phyloP scores from a whole-genome alignment of 176 grass and related monocot species.

The Avena sativa region DNA sequence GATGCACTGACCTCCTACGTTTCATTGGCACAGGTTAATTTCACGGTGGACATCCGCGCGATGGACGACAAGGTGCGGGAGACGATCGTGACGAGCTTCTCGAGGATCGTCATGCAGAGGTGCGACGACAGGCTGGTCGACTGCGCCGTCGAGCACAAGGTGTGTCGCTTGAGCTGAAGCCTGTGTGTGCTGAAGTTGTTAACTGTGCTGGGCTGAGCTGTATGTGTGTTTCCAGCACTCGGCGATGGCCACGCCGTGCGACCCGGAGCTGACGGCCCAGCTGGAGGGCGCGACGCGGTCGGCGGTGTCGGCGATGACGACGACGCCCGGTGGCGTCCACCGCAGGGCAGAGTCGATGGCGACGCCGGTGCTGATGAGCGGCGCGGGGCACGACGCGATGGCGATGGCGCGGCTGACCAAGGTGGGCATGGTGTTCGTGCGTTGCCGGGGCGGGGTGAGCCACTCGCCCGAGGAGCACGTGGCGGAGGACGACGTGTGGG shows the following conservation, averaged over 20 bases:
- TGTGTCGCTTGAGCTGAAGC: not conserved
- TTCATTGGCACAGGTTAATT: conserved; percentile 77
- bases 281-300: conserved; percentile 64
- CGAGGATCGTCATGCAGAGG: conserved; percentile 60
- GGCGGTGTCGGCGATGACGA: conserved; percentile 44
- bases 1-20: too few relatives aligned
- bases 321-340: not conserved
- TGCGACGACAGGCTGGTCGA: conserved; percentile 76
- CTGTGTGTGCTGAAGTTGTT: too few relatives aligned
- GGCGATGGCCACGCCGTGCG: conserved; percentile 65
- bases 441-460: conserved; percentile 80
- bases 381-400: conserved; percentile 96
- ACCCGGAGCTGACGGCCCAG: conserved; percentile 61
- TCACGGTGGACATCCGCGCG: conserved; percentile 88
- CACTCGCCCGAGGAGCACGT: conserved; percentile 94
- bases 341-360: conserved; percentile 11
- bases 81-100: conserved; percentile 79
- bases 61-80: conserved; percentile 77
- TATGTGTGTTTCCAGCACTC: conserved; percentile 57
- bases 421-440: conserved; percentile 91
- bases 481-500: conserved; percentile 85
- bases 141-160: conserved; percentile 81
- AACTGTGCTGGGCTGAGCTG: not conserved
- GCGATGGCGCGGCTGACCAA: conserved; percentile 87
- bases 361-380: conserved; percentile 87